A percentile compares a stretch with the other conserved stretches of the same genome.
Evolutionary conservation across 345 rosid genomes (phyloP).

Genomic region (Populus alba): DNA sequence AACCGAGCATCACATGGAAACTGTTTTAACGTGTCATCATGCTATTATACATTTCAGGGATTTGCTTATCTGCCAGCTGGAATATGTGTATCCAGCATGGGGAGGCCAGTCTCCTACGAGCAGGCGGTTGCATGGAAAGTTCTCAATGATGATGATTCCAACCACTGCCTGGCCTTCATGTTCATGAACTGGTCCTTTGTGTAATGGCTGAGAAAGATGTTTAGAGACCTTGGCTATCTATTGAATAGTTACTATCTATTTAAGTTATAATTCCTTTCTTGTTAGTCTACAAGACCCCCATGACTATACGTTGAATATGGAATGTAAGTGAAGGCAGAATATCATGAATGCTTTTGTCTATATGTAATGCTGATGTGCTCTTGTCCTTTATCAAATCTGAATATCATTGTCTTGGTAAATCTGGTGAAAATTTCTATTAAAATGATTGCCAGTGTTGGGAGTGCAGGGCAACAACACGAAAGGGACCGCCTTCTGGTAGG

Average conservation of each 20-base stretch:
- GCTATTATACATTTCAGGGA: slow-evolving; percentile 46
- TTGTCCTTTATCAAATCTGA: neutral
- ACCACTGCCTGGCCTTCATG: slow-evolving; percentile 87
- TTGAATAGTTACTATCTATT: neutral
- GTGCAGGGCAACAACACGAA: neutral
- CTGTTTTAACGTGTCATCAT: neutral
- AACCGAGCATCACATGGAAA: too few species aligned
- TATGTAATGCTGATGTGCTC: slow-evolving; percentile 1
- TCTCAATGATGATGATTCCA: slow-evolving; percentile 74
- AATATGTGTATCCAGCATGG: slow-evolving; percentile 93
- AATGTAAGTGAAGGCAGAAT: neutral
- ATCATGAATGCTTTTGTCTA: slow-evolving; percentile 3
- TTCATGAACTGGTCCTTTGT: slow-evolving; percentile 95
- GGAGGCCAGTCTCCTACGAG: slow-evolving; percentile 83
- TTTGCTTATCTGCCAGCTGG: slow-evolving; percentile 83
- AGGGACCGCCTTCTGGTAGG: slow-evolving; percentile 8
- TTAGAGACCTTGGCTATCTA: neutral
- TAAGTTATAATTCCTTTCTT: neutral
- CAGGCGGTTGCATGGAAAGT: slow-evolving; percentile 96
- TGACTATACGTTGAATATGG: neutral
- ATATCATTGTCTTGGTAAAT: neutral
- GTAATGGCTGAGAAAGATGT: slow-evolving; percentile 26
- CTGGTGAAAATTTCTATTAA: slow-evolving; percentile 12
- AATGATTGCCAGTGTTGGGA: neutral
- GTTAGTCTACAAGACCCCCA: neutral